Percentiles rank a stretch among this genome's conserved stretches.
Evolutionary conservation across 495 filamentous ascomycete genomes (phyloP).

Genomic region (Lentithecium fluviatile): DNA sequence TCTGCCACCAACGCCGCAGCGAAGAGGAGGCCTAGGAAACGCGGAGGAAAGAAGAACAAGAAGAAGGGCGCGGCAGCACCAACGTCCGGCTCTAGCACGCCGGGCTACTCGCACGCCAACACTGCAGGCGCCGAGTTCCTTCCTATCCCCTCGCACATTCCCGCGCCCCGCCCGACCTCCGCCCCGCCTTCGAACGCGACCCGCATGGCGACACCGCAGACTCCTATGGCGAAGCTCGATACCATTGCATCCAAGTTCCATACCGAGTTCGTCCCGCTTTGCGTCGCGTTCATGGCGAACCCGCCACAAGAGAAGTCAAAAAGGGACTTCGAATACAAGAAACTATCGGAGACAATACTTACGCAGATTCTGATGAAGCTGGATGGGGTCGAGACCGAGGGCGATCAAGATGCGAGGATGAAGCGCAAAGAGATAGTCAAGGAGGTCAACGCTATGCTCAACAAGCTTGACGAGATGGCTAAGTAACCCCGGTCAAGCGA

Average conservation of each 20-base stretch:
- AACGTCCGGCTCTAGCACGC: slow-evolving; percentile 29
- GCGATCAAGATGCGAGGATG: slow-evolving; percentile 28
- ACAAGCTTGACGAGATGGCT: slow-evolving; percentile 21
- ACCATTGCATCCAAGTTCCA: slow-evolving; percentile 66
- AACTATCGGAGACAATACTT: slow-evolving; percentile 78
- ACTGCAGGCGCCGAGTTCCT: slow-evolving; percentile 22
- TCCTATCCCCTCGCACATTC: slow-evolving; percentile 40
- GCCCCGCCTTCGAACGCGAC: slow-evolving; percentile 18
- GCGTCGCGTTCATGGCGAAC: slow-evolving; percentile 58
- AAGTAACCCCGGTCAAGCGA: background rate
- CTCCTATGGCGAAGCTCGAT: slow-evolving; percentile 69
- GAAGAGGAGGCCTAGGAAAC: slow-evolving; percentile 30
- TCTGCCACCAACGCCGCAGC: slow-evolving; percentile 4
- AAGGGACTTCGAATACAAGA: slow-evolving; percentile 73
- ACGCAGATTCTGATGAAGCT: slow-evolving; percentile 70
- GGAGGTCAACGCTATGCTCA: slow-evolving; percentile 35
- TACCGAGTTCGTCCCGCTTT: slow-evolving; percentile 64
- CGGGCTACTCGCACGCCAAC: slow-evolving; percentile 35
- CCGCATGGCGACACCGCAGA: slow-evolving; percentile 47
- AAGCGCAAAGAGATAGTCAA: slow-evolving; percentile 34
- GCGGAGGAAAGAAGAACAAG: slow-evolving; percentile 32
- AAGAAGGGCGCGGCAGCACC: slow-evolving; percentile 16
- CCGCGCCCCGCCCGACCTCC: slow-evolving; percentile 46
- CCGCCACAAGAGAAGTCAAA: slow-evolving; percentile 72
- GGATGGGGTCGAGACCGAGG: slow-evolving; percentile 34